Conservation (phyloP, 2,329 filamentous ascomycete genomes). For the Pleurostoma richardsiae region DNA sequence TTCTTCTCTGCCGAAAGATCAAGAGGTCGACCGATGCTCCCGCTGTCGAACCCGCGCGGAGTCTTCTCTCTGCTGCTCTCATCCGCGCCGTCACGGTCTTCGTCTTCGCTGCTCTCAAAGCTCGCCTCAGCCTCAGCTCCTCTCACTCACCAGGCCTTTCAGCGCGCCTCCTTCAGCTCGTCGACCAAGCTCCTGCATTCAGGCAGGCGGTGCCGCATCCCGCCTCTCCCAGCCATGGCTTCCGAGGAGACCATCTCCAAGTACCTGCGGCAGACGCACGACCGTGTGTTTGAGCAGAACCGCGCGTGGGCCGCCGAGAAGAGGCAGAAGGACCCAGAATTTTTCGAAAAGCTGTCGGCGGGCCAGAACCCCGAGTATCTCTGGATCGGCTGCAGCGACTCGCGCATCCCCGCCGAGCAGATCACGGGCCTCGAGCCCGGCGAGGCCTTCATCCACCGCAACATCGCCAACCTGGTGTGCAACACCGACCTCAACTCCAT, state of each 20-base stretch:
- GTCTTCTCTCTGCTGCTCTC: background rate
- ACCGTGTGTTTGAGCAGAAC: constrained; percentile 66
- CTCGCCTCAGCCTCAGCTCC: too few species aligned
- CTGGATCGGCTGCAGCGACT: constrained; percentile 91
- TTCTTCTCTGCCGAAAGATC: too few species aligned
- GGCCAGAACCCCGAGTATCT: constrained; percentile 68
- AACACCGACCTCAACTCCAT: constrained; percentile 75
- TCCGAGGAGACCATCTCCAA: constrained; percentile 36
- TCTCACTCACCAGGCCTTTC: background rate
- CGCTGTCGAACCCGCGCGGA: too few species aligned
- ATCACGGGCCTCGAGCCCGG: constrained; percentile 80
- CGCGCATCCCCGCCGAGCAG: constrained; percentile 84
- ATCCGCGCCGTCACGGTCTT: background rate
- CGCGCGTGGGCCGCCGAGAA: constrained; percentile 59
- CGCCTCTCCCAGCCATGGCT: constrained; percentile 8
- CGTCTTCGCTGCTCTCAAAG: background rate
- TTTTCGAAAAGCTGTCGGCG: constrained; percentile 58
- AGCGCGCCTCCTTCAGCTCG: background rate
- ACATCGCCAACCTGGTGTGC: constrained; percentile 86
- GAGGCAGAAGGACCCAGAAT: constrained; percentile 53
- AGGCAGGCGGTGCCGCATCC: background rate
- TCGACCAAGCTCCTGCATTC: background rate
- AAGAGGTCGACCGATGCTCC: too few species aligned
- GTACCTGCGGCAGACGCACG: constrained; percentile 60
- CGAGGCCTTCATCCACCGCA: constrained; percentile 90